Base-by-base conservation (phyloP, 345 rosid species). In the Linum tenue region DNA sequence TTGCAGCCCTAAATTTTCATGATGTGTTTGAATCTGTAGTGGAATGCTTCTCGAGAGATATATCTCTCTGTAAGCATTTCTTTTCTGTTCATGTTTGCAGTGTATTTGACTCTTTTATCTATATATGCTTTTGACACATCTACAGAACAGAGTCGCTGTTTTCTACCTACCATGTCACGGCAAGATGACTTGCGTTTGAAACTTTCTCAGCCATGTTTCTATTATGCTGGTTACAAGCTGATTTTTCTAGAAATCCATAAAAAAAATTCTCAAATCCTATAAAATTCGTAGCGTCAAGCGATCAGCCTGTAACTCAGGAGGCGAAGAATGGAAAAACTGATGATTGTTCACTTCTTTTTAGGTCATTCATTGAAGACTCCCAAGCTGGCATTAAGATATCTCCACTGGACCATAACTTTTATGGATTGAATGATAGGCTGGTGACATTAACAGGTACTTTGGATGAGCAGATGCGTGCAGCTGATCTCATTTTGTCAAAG, bases 331-430 rank as follows among this genome's bases (percentile, higher is more conserved):
- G 56, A 64, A 64, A 38, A 63, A 1, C 44, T 66, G 67, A 64
- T 82, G 68, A 78, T 59, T 37, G 57, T 42, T 57, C 17, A 60
- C 2, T 65, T 22, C 31, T 22, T n/a, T 55, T 63, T 59, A 95
- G 98, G 86, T 95, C 98, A 64, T 95, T 95, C 73, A 91, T 91
- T 72, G 99, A 95, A 64, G 96, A 82, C 37, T 95, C 99, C 67
- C 91, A 85, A 78, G 98, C 98, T 72, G 83, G 86, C 76, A 95
- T 95, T 70, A 95, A 91, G 82, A 89, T 95, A 76, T 89, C 99
- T 60, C 90, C 96, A 42, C 85, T 82, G 79, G 99, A 95, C 75
- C 83, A 80, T 70, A 89, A 82, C 75, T 91, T 77, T 70, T 86
- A 84, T 72, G 97, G 98, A 70, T 66, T 87, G 82, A 91, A 74